Conservation (phyloP, 805 yeast species). For the Candida jianshihensis region DNA sequence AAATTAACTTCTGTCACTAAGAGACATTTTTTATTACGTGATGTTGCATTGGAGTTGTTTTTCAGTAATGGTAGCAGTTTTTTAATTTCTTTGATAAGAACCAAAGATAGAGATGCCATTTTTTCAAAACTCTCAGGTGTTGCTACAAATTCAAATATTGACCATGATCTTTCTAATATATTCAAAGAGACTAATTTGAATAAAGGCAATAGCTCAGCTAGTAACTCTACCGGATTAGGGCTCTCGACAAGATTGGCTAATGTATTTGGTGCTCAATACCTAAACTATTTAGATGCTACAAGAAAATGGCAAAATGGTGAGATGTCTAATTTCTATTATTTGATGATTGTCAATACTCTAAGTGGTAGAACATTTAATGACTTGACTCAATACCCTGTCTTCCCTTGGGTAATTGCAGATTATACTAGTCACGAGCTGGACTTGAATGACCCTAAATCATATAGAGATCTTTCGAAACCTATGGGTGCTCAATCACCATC, state of each 20-base stretch:
- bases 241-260: slow-evolving; percentile 37
- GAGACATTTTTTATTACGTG: slow-evolving; percentile 69
- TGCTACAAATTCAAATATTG: slow-evolving; percentile 44
- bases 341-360: slow-evolving; percentile 72
- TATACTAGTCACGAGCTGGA: slow-evolving; percentile 69
- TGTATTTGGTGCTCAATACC: slow-evolving; percentile 34
- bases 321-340: slow-evolving; percentile 75
- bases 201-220: slow-evolving; percentile 25
- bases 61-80: slow-evolving; percentile 68
- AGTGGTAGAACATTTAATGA: slow-evolving; percentile 90
- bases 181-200: slow-evolving; percentile 37
- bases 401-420: slow-evolving; percentile 88
- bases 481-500: slow-evolving; percentile 79
- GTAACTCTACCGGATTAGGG: slow-evolving; percentile 23
- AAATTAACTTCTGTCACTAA: slow-evolving; percentile 61
- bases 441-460: slow-evolving; percentile 50
- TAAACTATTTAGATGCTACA: slow-evolving; percentile 42
- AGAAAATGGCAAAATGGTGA: slow-evolving; percentile 71
- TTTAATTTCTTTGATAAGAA: slow-evolving; percentile 55
- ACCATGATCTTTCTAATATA: slow-evolving; percentile 47
- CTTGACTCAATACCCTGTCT: slow-evolving; percentile 83
- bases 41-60: slow-evolving; percentile 74
- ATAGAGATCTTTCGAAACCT: slow-evolving; percentile 75
- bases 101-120: slow-evolving; percentile 48
- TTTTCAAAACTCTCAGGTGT: slow-evolving; percentile 41